Percentiles rank a stretch among this genome's conserved stretches.
Evolutionary conservation across 768 basidiomycete species (phyloP).

Genomic region (Suillus cothurnatus): DNA sequence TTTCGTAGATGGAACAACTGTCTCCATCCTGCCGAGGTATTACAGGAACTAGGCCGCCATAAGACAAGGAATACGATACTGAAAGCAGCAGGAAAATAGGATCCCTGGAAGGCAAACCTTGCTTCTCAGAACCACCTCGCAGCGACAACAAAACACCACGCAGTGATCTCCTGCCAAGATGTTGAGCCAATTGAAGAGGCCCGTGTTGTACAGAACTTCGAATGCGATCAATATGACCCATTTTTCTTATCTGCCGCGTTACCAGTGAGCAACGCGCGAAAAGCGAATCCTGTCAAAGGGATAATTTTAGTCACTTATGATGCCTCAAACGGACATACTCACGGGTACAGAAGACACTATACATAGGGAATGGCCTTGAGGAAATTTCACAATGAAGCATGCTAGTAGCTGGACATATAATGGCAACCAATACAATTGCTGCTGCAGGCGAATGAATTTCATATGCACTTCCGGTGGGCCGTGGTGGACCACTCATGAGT

Average conservation of each 20-base stretch:
- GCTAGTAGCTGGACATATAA: slow-evolving; percentile 29
- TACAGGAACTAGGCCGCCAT: slow-evolving; percentile 4
- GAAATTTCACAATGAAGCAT: slow-evolving; percentile 22
- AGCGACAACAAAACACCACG: slow-evolving; percentile 1
- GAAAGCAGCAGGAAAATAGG: slow-evolving; percentile 21
- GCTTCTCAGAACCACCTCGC: not conserved
- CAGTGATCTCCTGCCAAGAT: slow-evolving; percentile 36
- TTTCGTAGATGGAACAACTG: not conserved
- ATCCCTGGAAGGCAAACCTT: slow-evolving; percentile 18
- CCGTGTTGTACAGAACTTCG: slow-evolving; percentile 36
- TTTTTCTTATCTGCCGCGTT: slow-evolving; percentile 24
- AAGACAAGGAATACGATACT: slow-evolving; percentile 21
- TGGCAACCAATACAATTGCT: slow-evolving; percentile 34
- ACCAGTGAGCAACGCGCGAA: slow-evolving; percentile 11
- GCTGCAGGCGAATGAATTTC: slow-evolving; percentile 35
- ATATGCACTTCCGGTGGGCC: slow-evolving; percentile 21
- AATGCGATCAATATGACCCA: slow-evolving; percentile 28
- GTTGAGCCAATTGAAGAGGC: slow-evolving; percentile 40
- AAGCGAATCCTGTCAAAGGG: slow-evolving; percentile 13
- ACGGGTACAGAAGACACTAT: slow-evolving; percentile 30
- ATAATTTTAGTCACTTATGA: slow-evolving; percentile 8
- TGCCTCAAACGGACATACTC: slow-evolving; percentile 6
- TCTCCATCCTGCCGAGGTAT: not conserved
- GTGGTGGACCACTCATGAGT: slow-evolving; percentile 15
- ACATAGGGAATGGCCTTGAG: slow-evolving; percentile 4